Evolutionary conservation across 2,329 filamentous ascomycete genomes (phyloP).

Genomic region (Graphiopsis chlorocephala): DNA sequence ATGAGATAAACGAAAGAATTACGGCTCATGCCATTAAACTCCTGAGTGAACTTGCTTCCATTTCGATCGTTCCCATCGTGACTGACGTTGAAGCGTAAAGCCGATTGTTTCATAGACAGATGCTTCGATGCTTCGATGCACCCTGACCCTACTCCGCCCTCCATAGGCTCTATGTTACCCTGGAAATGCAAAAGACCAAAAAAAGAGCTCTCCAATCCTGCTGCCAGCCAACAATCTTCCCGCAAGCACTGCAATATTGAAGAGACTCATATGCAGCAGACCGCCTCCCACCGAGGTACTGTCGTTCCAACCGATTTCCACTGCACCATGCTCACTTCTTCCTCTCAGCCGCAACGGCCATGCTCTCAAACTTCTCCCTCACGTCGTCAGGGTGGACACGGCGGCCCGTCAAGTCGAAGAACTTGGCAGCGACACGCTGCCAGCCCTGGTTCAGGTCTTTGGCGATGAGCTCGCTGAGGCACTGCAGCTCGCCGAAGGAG

Average conservation of each 20-base stretch:
- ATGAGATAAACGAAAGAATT: not conserved
- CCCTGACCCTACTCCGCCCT: not conserved
- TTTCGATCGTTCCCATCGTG: not conserved
- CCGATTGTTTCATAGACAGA: not conserved
- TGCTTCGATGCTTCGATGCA: too few species aligned
- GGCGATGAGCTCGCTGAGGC: conserved; percentile 45
- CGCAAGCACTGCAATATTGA: not conserved
- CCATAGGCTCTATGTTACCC: not conserved
- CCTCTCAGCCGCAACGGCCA: conserved; percentile 17
- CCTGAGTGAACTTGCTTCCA: not conserved
- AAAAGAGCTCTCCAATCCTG: not conserved
- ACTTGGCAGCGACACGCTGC: conserved; percentile 46
- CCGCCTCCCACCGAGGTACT: not conserved
- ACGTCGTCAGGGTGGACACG: conserved; percentile 44
- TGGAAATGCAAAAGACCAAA: not conserved
- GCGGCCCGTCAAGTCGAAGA: conserved; percentile 50
- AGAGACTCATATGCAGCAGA: not conserved
- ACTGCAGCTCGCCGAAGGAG: conserved; percentile 38
- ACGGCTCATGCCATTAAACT: not conserved
- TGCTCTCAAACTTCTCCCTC: conserved; percentile 40
- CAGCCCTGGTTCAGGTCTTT: conserved; percentile 43
- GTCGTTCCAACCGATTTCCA: not conserved
- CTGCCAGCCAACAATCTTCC: not conserved
- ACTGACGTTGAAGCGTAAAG: not conserved
- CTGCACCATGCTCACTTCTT: not conserved